Evolutionary conservation across 1,284 basidiomycete species (phyloP).

Genomic region (Puccinia coronata): DNA sequence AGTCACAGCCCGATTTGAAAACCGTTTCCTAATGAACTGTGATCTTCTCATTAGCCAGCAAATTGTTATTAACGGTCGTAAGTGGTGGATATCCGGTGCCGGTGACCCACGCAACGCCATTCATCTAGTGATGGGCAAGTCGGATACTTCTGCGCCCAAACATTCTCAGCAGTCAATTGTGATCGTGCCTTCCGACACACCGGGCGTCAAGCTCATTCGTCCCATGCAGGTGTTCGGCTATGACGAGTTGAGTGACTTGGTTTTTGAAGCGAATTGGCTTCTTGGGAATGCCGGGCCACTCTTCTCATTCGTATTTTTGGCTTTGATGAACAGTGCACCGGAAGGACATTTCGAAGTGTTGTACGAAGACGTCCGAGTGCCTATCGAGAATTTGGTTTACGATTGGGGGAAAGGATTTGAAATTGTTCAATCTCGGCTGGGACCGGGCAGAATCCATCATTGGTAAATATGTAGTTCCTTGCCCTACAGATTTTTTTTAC

Average conservation of each 20-base stretch:
- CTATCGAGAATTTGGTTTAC: slow-evolving; percentile 76
- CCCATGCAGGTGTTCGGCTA: slow-evolving; percentile 74
- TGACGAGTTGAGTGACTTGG: slow-evolving; percentile 52
- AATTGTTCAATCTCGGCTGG: slow-evolving; percentile 96
- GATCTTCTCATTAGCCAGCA: slow-evolving; percentile 71
- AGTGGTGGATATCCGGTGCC: slow-evolving; percentile 99
- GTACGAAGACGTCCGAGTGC: slow-evolving; percentile 90
- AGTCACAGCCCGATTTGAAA: neutral
- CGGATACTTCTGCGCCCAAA: slow-evolving; percentile 60
- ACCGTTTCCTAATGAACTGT: neutral
- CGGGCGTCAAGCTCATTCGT: slow-evolving; percentile 84
- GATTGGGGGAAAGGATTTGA: slow-evolving; percentile 94
- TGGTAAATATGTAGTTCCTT: slow-evolving; percentile 61
- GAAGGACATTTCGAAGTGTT: slow-evolving; percentile 88
- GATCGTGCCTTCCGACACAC: slow-evolving; percentile 80
- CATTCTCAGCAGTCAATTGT: slow-evolving; percentile 91
- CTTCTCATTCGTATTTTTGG: slow-evolving; percentile 63
- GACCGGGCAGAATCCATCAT: slow-evolving; percentile 94
- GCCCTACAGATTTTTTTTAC: neutral
- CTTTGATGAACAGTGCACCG: slow-evolving; percentile 54
- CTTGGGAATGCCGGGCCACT: slow-evolving; percentile 87
- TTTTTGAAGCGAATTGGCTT: slow-evolving; percentile 60
- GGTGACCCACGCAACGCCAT: slow-evolving; percentile 86
- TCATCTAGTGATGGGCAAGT: slow-evolving; percentile 93
- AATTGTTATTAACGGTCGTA: slow-evolving; percentile 92